These are phyloP conservation scores for Triangularia verruculosa DNA, from an alignment of 2,329 filamentous ascomycete species.

Conservation along the genomic window DNA sequence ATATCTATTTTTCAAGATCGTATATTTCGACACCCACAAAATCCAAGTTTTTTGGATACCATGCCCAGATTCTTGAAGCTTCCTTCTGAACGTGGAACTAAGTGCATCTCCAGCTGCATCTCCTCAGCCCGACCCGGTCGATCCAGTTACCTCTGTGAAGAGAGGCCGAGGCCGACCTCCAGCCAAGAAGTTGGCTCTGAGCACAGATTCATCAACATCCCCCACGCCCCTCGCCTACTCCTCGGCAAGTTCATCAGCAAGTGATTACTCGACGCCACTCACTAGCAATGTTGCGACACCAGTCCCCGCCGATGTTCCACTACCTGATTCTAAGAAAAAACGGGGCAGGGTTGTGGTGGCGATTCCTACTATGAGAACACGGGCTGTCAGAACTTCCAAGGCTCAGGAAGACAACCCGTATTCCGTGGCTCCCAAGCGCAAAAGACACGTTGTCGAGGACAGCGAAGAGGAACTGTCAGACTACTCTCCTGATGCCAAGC, in stretches of 20 bases:
- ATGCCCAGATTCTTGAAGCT: background rate
- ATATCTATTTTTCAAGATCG: background rate
- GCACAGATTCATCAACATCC: constrained; percentile 36
- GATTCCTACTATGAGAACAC: constrained; percentile 22
- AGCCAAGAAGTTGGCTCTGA: constrained; percentile 26
- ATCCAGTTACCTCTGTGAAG: constrained; percentile 22
- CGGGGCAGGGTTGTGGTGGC: constrained; percentile 37
- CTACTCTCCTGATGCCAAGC: constrained; percentile 43
- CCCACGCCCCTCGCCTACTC: constrained; percentile 34
- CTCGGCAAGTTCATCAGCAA: constrained; percentile 38
- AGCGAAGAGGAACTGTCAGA: constrained; percentile 41
- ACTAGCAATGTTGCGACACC: constrained; percentile 44
- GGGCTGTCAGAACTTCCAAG: constrained; percentile 29
- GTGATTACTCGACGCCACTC: constrained; percentile 42
- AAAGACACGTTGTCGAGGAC: constrained; percentile 44
- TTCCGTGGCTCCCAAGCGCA: constrained; percentile 44
- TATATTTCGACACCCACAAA: too few species aligned
- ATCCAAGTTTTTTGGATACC: too few species aligned
- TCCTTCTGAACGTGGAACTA: background rate
- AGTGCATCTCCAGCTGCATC: constrained; percentile 20
- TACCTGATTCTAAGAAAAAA: constrained; percentile 22
- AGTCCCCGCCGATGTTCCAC: constrained; percentile 26
- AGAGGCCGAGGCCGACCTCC: constrained; percentile 32
- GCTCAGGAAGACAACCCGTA: constrained; percentile 48
- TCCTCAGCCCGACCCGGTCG: constrained; percentile 8